Evolutionary conservation across 306 rosid species (phyloP).

Genomic region (Pyrus pyrifolia): DNA sequence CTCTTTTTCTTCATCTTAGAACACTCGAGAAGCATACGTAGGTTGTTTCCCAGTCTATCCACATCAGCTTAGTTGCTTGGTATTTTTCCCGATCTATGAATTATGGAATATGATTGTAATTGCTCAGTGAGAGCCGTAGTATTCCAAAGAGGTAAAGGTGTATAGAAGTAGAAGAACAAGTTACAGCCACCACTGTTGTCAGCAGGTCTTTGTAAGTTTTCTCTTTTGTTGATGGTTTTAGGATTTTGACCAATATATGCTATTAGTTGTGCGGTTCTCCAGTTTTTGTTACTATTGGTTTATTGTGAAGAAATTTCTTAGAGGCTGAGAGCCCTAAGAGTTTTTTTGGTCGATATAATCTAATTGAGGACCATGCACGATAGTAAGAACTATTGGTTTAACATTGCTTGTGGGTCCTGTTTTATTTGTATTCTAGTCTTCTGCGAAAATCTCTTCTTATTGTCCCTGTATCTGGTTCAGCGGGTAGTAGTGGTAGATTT

Average conservation of each 20-base stretch:
- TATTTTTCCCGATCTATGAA: not conserved
- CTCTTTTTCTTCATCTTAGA: not conserved
- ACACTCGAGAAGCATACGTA: not conserved
- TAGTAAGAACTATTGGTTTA: not conserved
- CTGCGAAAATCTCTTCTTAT: not conserved
- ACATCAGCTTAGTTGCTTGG: not conserved
- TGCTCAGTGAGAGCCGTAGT: too few species aligned
- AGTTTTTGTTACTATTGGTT: not conserved
- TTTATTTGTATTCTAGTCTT: not conserved
- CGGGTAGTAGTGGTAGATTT: not conserved
- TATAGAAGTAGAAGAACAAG: not conserved
- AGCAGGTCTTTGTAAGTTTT: not conserved
- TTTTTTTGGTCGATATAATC: not conserved
- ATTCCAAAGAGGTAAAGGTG: not conserved
- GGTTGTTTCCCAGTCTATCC: not conserved
- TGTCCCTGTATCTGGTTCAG: not conserved
- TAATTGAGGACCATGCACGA: not conserved
- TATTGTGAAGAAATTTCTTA: not conserved
- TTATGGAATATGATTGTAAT: not conserved
- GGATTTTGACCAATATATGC: not conserved
- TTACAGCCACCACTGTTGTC: not conserved
- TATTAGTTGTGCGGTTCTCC: not conserved
- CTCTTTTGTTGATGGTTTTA: not conserved
- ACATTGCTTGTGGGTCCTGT: not conserved
- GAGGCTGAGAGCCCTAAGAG: not conserved